Evolutionary conservation across 306 rosid genomes (phyloP), one percentile per base, ranked within the genome.

Genomic region (Vachellia pachyceras): DNA sequence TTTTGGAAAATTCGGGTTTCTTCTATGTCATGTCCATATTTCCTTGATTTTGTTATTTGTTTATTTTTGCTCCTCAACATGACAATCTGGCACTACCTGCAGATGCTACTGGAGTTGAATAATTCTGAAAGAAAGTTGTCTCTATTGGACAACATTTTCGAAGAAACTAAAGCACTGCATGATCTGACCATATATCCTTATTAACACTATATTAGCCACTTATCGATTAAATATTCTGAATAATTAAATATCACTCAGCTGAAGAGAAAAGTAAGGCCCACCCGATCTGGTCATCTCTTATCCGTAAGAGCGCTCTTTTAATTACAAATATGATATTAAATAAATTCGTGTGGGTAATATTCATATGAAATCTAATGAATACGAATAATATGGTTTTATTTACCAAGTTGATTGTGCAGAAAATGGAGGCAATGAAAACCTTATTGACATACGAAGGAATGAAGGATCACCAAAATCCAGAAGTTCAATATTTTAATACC

Each of bases 81-180:
- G 72, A 67, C 39, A 39, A 18, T 15, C 13, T 37, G 49, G 71
- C 3, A 65, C 44, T 40, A 23, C 39, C 39, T 69, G 74, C 74
- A 69, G 74, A 4, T 41, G 39, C 39, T 22, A 8, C 55, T 22
- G 74, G 74, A 69, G 55, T 42, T 69, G 37, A 69, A 42, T 23
- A 44, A 69, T 44, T 69, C 74, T 69, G 17, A 69, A 69, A 69
- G 39, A 44, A 69, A 69, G 74, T 44, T 69, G 55, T 69, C 74
- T 69, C 55, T 69, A 11, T 12, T 69, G 54, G 39, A 42, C n/a
- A 20, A 5, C 17, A 6, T 69, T 22, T 2, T 44, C 6, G 39
- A 69, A 69, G 74, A 69, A 44, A 22, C 74, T 42, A 69, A 69
- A 42, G 55, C 74, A 22, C 20, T 69, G 55, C 74, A 44, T 49